Evolutionary conservation across 371 early-diverging fungal genomes (phyloP).

Genomic region (Dichotomocladium elegans): DNA sequence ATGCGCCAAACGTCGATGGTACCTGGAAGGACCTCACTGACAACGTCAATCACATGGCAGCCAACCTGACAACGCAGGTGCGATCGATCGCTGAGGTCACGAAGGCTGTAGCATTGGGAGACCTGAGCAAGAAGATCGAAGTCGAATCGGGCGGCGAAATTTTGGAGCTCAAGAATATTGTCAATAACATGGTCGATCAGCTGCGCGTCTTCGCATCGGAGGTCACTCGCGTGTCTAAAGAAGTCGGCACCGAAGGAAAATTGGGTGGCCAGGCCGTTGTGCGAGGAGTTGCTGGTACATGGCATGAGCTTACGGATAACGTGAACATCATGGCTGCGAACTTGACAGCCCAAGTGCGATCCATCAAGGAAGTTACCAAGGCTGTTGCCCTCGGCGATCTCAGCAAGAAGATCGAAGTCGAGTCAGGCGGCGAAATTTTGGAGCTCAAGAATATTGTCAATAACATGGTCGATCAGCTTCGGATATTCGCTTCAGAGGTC

Average conservation of each 20-base stretch:
- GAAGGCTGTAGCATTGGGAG: slow-evolving; percentile 51
- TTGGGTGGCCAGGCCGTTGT: slow-evolving; percentile 46
- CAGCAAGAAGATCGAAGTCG: slow-evolving; percentile 45
- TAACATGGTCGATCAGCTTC: slow-evolving; percentile 56
- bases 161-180: slow-evolving; percentile 32
- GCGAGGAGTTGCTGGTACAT: slow-evolving; percentile 48
- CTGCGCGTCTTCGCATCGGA: slow-evolving; percentile 42
- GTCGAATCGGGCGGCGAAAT: slow-evolving; percentile 48
- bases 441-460: slow-evolving; percentile 62
- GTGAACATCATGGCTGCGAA: slow-evolving; percentile 57
- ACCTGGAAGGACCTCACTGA: slow-evolving; percentile 62
- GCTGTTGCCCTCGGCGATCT: slow-evolving; percentile 63
- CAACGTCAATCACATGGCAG: slow-evolving; percentile 65
- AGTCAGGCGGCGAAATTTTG: slow-evolving; percentile 33
- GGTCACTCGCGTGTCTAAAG: slow-evolving; percentile 43
- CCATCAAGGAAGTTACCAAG: slow-evolving; percentile 57
- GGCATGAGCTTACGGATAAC: slow-evolving; percentile 51
- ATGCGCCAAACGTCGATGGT: slow-evolving; percentile 48
- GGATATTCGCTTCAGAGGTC: slow-evolving; percentile 55
- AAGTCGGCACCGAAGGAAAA: slow-evolving; percentile 57
- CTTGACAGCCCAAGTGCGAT: slow-evolving; percentile 52
- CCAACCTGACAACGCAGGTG: slow-evolving; percentile 61
- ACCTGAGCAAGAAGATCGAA: slow-evolving; percentile 41
- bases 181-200: slow-evolving; percentile 57
- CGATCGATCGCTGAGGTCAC: slow-evolving; percentile 57